Percentiles rank a stretch among this genome's conserved stretches.
phyloP scores from a whole-genome alignment of 2,329 filamentous ascomycete species.

The Amylocarpus encephaloides region DNA sequence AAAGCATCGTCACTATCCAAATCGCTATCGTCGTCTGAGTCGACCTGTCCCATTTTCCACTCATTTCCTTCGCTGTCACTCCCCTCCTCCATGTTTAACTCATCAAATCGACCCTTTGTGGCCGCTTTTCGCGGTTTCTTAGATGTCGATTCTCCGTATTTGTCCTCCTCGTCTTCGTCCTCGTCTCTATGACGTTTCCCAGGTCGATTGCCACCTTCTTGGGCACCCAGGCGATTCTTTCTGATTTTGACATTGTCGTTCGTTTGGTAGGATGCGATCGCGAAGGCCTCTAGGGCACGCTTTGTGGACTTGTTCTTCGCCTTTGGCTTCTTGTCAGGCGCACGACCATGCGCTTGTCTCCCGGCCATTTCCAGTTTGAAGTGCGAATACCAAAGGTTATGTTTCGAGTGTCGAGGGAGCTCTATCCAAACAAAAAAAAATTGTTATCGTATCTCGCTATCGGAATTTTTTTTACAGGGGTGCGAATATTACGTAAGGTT shows the following conservation, averaged over 20 bases:
- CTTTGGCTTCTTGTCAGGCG: constrained; percentile 30
- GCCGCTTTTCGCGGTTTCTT: constrained; percentile 30
- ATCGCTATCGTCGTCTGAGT: constrained; percentile 60
- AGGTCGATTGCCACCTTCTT: constrained; percentile 37
- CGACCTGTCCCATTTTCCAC: constrained; percentile 61
- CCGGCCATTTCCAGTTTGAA: constrained; percentile 28
- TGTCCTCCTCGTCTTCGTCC: constrained; percentile 41
- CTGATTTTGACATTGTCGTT: constrained; percentile 47
- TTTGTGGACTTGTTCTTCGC: constrained; percentile 42
- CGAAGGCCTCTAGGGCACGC: constrained; percentile 47
- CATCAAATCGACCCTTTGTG: constrained; percentile 30
- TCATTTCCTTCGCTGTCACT: constrained; percentile 64
- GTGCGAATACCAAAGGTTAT: constrained; percentile 1
- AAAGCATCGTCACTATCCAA: constrained; percentile 68
- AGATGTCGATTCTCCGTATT: constrained; percentile 33
- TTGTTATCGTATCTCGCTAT: constrained; percentile 7
- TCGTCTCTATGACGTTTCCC: constrained; percentile 35
- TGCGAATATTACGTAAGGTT: too few species aligned
- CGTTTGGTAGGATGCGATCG: constrained; percentile 54
- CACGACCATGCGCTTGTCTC: constrained; percentile 31
- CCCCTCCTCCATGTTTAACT: constrained; percentile 49
- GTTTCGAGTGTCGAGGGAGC: constrained; percentile 4
- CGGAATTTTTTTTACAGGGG: constrained; percentile 20
- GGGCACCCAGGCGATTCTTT: constrained; percentile 51
- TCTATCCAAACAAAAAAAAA: constrained; percentile 22